phyloP scores from a whole-genome alignment of 2,329 filamentous ascomycete genomes.

The Neonectria hederae region DNA sequence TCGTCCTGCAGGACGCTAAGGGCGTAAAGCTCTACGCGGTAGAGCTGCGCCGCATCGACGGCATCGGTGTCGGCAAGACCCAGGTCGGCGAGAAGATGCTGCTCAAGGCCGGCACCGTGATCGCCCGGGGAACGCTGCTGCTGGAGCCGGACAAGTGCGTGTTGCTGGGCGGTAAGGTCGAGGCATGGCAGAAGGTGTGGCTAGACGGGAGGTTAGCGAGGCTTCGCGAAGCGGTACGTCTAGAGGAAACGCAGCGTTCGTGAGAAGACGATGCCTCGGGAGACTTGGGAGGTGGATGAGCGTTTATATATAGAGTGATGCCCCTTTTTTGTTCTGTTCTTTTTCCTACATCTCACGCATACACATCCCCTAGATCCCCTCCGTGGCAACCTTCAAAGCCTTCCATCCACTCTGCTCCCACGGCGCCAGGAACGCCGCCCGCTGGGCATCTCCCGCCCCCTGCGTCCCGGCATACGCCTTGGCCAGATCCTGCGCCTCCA shows the following conservation, averaged over 20 bases:
- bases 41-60: slow-evolving; percentile 74
- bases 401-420: slow-evolving; percentile 77
- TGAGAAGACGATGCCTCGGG: not conserved
- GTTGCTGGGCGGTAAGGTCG: slow-evolving; percentile 89
- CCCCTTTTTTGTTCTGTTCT: slow-evolving; percentile 1
- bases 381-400: slow-evolving; percentile 54
- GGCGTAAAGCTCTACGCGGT: slow-evolving; percentile 76
- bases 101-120: slow-evolving; percentile 69
- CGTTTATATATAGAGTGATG: slow-evolving; percentile 16
- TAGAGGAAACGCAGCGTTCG: slow-evolving; percentile 32
- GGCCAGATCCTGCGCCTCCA: slow-evolving; percentile 76
- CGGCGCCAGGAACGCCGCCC: slow-evolving; percentile 81
- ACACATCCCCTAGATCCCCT: slow-evolving; percentile 27
- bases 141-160: slow-evolving; percentile 74
- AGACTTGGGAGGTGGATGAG: not conserved
- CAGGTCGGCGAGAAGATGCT: slow-evolving; percentile 85
- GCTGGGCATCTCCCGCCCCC: slow-evolving; percentile 76
- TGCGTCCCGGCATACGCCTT: slow-evolving; percentile 79
- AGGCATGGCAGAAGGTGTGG: slow-evolving; percentile 83
- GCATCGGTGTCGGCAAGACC: slow-evolving; percentile 70
- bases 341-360: not conserved
- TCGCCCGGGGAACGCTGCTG: slow-evolving; percentile 81
- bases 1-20: slow-evolving; percentile 82
- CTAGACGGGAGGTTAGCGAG: slow-evolving; percentile 73
- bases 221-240: slow-evolving; percentile 69